Base-by-base conservation (phyloP, 176 grass and related monocot genomes). In the Tillandsia leiboldiana region DNA sequence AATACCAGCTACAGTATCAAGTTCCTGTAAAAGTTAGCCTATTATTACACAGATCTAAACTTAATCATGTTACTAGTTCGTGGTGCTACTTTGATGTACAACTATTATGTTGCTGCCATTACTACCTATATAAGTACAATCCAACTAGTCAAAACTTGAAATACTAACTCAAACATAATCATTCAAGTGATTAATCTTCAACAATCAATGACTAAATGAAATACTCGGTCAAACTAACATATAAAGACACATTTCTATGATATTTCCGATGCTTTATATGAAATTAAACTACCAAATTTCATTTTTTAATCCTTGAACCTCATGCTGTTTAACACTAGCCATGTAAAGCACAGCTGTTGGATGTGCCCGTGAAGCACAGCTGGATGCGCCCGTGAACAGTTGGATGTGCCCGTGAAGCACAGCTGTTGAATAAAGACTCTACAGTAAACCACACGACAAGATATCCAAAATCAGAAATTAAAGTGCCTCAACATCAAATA, bases 1-100 rank as follows among this genome's bases (percentile, higher is more conserved):
- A 52, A 53, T 64, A 71, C 17, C 73, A 56, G 28, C 11, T 23
- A 22, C 50, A 66, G 49, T 14, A 64, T 49, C 29, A 64, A 63
- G 61, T 72, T 79, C 79, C 86, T 81, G 59, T 70, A 78, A 75
- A 81, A 52, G 63, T 70, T 49, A 49, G 3, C 6, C 70, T 64
- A 85, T 42, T 42, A 42, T 42, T 42, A 42, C 33, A 42, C 33
- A 42, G 3, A 42, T 42, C 33, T 42, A 42, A 42, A 42, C 33
- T 6, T 42, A 42, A 6, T 42, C 4, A 42, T 42, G 33, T 42
- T 42, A 42, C 33, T 42, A 42, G 33, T 42, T 42, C 33, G 3
- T 7, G 33, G 33, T 42, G 33, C 33, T 42, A 42, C 33, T 42
- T 42, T 7, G 33, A 42, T 42, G 6, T 42, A 42, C 33, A 42